Conservation (phyloP, 306 rosid species). For the barrel medic (Medicago truncatula) region MtrunA17r5.0-ANR NC_053043.1:30149501-30150000, state of each 20-base stretch:
- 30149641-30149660: not conserved
- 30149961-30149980: slow-evolving; percentile 72
- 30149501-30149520: slow-evolving; percentile 26
- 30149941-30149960: slow-evolving; percentile 56
- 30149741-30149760: slow-evolving; percentile 15
- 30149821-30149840: not conserved
- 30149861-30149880: slow-evolving; percentile 2
- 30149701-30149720: not conserved
- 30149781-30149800: not conserved
- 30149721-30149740: not conserved
- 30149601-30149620: slow-evolving; percentile 24
- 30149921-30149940: not conserved
- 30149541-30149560: slow-evolving; percentile 21
- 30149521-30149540: slow-evolving; percentile 13
- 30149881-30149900: slow-evolving; percentile 8
- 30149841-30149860: not conserved
- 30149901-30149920: slow-evolving; percentile 24
- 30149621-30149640: slow-evolving; percentile 12
- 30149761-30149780: slow-evolving; percentile 1
- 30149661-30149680: not conserved
- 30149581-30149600: slow-evolving; percentile 30
- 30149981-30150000: slow-evolving; percentile 83
- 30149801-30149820: not conserved
- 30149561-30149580: slow-evolving; percentile 21
- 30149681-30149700: slow-evolving; percentile 8